Percentiles rank a stretch among this genome's conserved stretches.
These are phyloP conservation scores for Rachicladosporium sp. DNA, from an alignment of 2,329 filamentous ascomycete genomes.

Conservation along the genomic window DNA sequence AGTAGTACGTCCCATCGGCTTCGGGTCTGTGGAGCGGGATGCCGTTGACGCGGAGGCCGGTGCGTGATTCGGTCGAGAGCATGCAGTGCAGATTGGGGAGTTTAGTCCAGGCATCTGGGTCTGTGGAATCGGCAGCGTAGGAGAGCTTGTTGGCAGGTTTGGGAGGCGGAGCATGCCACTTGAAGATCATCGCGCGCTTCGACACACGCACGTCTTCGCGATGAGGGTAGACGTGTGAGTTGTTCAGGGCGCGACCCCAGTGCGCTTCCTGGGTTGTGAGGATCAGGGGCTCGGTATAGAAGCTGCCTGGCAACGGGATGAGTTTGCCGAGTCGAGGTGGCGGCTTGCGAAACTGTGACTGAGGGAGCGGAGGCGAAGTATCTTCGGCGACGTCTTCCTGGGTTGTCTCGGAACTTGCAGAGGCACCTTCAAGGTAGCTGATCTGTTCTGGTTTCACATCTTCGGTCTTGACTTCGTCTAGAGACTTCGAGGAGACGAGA, in stretches of 20 bases:
- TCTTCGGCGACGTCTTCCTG: no score
- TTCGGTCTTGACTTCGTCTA: not conserved
- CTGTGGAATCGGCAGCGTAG: no score
- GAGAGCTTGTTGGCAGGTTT: no score
- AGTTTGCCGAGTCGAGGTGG: slow-evolving; percentile 49
- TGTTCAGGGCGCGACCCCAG: slow-evolving; percentile 62
- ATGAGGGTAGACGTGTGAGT: slow-evolving; percentile 55
- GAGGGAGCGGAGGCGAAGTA: no score
- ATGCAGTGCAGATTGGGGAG: slow-evolving; percentile 50
- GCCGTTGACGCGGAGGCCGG: slow-evolving; percentile 66
- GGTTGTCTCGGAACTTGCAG: no score
- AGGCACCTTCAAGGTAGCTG: no score
- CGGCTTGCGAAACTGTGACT: slow-evolving; percentile 23
- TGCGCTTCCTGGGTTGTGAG: slow-evolving; percentile 57
- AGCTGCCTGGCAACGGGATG: slow-evolving; percentile 51
- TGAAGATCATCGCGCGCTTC: slow-evolving; percentile 67
- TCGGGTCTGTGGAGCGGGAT: slow-evolving; percentile 48
- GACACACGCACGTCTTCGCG: slow-evolving; percentile 59
- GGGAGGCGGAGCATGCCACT: slow-evolving; percentile 47
- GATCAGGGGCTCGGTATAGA: slow-evolving; percentile 36
- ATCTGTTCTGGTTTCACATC: no score
- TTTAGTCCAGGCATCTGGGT: slow-evolving; percentile 41
- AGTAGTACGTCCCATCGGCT: slow-evolving; percentile 38
- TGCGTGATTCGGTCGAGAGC: slow-evolving; percentile 66
- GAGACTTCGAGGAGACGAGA: slow-evolving; percentile 4